A percentile compares a stretch with the other conserved stretches of the same genome.
These are phyloP conservation scores for Wickerhamiella spandovensis DNA, from an alignment of 805 yeast genomes.

Conservation along the genomic window DNA sequence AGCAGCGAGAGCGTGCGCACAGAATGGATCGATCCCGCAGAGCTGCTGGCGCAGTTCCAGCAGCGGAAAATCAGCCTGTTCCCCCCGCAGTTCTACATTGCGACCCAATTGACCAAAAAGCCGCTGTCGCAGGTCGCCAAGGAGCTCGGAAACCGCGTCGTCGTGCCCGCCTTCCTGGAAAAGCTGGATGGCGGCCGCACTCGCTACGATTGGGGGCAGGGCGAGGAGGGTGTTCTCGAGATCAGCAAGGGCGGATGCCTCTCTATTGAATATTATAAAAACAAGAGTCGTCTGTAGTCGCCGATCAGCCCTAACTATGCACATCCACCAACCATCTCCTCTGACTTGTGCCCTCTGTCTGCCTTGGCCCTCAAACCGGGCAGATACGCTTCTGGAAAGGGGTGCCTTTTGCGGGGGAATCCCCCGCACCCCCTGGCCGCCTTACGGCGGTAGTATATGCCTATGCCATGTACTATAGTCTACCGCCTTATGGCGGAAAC, in stretches of 20 bases:
- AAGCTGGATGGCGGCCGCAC: slow-evolving; percentile 13
- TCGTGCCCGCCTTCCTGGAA: slow-evolving; percentile 15
- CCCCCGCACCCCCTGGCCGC: no score
- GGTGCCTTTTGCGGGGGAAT: no score
- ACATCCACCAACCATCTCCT: no score
- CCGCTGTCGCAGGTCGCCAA: slow-evolving; percentile 8
- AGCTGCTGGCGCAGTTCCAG: slow-evolving; percentile 15
- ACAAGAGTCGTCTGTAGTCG: background rate
- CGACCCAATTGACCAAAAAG: slow-evolving; percentile 9
- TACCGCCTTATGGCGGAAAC: no score
- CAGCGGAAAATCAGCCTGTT: slow-evolving; percentile 14
- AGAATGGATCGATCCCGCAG: slow-evolving; percentile 20
- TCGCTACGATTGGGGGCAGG: slow-evolving; percentile 19
- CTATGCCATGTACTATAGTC: no score
- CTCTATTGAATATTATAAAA: background rate
- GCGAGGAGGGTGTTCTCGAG: slow-evolving; percentile 13
- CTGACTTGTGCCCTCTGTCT: no score
- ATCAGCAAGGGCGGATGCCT: background rate
- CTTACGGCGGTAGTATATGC: no score
- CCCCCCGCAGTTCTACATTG: slow-evolving; percentile 24
- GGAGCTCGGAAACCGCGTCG: slow-evolving; percentile 9
- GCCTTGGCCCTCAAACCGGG: no score
- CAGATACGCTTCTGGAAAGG: no score
- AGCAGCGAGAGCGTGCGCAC: slow-evolving; percentile 10
- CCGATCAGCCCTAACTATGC: background rate